Evolutionary conservation across 1,284 basidiomycete genomes (phyloP).

Genomic region (Malassezia caprae): DNA sequence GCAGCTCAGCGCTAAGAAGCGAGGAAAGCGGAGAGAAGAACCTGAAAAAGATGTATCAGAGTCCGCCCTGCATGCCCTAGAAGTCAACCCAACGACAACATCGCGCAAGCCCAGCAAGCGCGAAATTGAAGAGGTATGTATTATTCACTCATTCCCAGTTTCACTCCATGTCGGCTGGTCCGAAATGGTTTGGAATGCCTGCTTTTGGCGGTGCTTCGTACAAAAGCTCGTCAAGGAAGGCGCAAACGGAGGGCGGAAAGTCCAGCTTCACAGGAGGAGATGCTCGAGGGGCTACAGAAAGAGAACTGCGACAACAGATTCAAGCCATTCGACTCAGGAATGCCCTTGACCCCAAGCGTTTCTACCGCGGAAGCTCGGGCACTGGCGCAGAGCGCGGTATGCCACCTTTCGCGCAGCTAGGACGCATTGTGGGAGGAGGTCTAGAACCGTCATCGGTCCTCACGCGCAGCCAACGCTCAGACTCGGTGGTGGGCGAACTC

Average conservation of each 20-base stretch:
- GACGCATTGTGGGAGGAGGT: conserved; percentile 70
- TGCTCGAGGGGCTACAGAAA: conserved; percentile 44
- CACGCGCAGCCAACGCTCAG: conserved; percentile 62
- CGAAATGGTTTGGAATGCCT: conserved; percentile 83
- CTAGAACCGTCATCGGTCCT: conserved; percentile 64
- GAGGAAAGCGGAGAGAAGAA: not conserved
- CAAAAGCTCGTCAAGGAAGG: conserved; percentile 15
- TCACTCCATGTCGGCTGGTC: conserved; percentile 55
- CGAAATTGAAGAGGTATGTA: conserved; percentile 10
- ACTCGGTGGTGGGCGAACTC: conserved; percentile 76
- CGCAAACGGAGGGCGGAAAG: conserved; percentile 22
- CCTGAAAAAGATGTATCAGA: not conserved
- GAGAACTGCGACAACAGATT: conserved; percentile 72
- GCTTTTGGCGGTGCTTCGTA: conserved; percentile 53
- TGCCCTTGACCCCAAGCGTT: conserved; percentile 88
- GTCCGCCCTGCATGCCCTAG: not conserved
- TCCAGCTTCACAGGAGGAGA: conserved; percentile 27
- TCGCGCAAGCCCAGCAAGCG: conserved; percentile 10
- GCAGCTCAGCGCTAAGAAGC: not conserved
- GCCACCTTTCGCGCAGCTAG: conserved; percentile 69
- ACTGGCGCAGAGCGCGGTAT: conserved; percentile 62
- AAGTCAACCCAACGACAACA: not conserved
- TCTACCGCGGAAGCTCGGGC: conserved; percentile 61
- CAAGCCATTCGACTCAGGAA: conserved; percentile 83
- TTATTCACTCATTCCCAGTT: not conserved